These are phyloP conservation scores for Phaeosphaeria sp. DNA, from an alignment of 2,329 filamentous ascomycete species.

Conservation along the genomic window DNA sequence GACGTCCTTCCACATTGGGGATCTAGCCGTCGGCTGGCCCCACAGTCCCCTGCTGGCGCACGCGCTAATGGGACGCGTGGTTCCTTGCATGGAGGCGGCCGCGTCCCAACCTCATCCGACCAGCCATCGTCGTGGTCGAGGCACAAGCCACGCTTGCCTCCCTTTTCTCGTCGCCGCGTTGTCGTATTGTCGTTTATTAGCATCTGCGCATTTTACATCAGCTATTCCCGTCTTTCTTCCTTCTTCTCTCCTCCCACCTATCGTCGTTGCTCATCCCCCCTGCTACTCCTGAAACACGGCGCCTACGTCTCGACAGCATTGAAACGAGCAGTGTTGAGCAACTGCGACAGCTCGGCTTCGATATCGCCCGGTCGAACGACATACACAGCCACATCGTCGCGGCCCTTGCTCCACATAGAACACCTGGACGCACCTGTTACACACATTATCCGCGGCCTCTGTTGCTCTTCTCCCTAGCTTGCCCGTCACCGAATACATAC, in stretches of 20 bases:
- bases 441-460: neutral
- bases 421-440: neutral
- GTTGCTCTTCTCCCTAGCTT: neutral
- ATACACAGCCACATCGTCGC: neutral
- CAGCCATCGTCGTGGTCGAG: neutral
- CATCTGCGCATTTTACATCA: neutral
- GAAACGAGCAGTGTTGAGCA: conserved; percentile 26
- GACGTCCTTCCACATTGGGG: conserved; percentile 1
- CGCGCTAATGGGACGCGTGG: conserved; percentile 4
- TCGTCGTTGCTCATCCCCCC: neutral
- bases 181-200: neutral
- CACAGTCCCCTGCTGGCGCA: neutral
- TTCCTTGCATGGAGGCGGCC: conserved; percentile 14
- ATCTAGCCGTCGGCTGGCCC: neutral
- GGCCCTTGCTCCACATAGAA: neutral
- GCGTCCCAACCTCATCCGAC: neutral
- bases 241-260: conserved; percentile 3
- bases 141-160: neutral
- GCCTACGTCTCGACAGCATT: conserved; percentile 11
- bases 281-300: conserved; percentile 10
- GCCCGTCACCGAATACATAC: neutral
- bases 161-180: neutral
- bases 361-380: conserved; percentile 8
- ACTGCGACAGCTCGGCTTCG: conserved; percentile 28
- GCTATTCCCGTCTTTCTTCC: neutral